These are phyloP conservation scores for Daldinia childiae DNA, from an alignment of 495 filamentous ascomycete species.

Conservation along the genomic window DNA sequence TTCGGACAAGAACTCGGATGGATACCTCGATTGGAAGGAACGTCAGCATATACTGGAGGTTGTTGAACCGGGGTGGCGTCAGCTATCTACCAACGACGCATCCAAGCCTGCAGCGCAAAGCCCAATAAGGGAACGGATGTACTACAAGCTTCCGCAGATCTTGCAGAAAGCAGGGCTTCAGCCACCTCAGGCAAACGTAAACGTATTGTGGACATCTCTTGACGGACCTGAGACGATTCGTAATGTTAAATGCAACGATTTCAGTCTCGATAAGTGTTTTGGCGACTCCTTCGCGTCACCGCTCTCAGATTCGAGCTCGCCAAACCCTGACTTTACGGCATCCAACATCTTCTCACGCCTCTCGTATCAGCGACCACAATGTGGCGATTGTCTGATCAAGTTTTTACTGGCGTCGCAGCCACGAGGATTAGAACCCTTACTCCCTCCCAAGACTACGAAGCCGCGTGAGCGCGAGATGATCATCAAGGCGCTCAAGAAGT, in stretches of 20 bases:
- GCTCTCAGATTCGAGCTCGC: slow-evolving; percentile 45
- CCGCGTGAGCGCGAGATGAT: slow-evolving; percentile 45
- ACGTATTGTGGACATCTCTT: slow-evolving; percentile 55
- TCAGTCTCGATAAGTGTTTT: slow-evolving; percentile 53
- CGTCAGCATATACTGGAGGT: slow-evolving; percentile 48
- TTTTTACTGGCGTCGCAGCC: slow-evolving; percentile 48
- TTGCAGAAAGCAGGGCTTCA: slow-evolving; percentile 51
- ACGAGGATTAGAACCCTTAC: slow-evolving; percentile 48
- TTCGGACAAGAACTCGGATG: slow-evolving; percentile 50
- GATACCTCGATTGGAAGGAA: slow-evolving; percentile 52
- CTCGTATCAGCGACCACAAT: slow-evolving; percentile 48
- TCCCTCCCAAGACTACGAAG: slow-evolving; percentile 44
- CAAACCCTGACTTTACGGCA: slow-evolving; percentile 50
- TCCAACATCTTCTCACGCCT: slow-evolving; percentile 52
- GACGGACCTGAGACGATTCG: slow-evolving; percentile 54
- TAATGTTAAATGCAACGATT: slow-evolving; percentile 51
- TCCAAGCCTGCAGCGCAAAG: slow-evolving; percentile 44
- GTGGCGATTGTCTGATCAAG: slow-evolving; percentile 56
- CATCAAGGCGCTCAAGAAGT: slow-evolving; percentile 53
- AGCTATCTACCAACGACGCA: slow-evolving; percentile 30
- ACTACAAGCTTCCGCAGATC: slow-evolving; percentile 47
- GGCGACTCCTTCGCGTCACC: slow-evolving; percentile 52
- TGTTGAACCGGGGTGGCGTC: slow-evolving; percentile 48
- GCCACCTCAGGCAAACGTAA: slow-evolving; percentile 52
- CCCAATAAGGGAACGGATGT: slow-evolving; percentile 46